phyloP scores from a whole-genome alignment of 805 yeast species.

The Saccharomycopsis sp. region DNA sequence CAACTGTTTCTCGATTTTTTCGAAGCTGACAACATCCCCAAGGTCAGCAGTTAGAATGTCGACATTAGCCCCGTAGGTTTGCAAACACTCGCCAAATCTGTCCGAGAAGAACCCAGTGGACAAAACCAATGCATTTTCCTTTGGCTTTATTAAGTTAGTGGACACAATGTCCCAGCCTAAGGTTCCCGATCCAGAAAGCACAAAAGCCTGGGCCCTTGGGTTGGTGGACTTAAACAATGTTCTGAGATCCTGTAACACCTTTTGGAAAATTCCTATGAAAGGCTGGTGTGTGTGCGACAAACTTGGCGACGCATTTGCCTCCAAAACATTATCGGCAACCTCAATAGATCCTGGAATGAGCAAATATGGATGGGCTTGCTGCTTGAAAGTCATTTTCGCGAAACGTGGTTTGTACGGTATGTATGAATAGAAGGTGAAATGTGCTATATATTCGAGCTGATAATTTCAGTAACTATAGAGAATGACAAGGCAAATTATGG shows the following conservation, averaged over 20 bases:
- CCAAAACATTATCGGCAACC: slow-evolving; percentile 70
- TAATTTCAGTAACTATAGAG: neutral
- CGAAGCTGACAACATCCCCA: slow-evolving; percentile 63
- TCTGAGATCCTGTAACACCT: slow-evolving; percentile 61
- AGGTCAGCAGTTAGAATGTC: slow-evolving; percentile 62
- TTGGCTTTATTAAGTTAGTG: slow-evolving; percentile 59
- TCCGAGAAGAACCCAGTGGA: slow-evolving; percentile 91
- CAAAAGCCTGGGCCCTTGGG: slow-evolving; percentile 67
- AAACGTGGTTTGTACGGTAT: neutral
- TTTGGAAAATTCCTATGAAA: slow-evolving; percentile 67
- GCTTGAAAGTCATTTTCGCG: slow-evolving; percentile 19
- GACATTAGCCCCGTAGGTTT: slow-evolving; percentile 67
- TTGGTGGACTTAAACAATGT: slow-evolving; percentile 65
- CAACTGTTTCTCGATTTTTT: slow-evolving; percentile 50
- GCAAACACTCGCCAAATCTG: slow-evolving; percentile 68
- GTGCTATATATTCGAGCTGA: neutral
- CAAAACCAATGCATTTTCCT: slow-evolving; percentile 58
- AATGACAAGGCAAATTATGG: neutral
- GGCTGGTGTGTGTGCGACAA: slow-evolving; percentile 88
- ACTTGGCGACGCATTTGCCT: slow-evolving; percentile 76
- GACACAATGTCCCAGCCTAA: slow-evolving; percentile 92
- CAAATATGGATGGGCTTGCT: slow-evolving; percentile 25
- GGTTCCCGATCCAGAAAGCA: slow-evolving; percentile 87
- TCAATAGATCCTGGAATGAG: slow-evolving; percentile 86
- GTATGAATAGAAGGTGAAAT: neutral